Percentiles rank a stretch among this genome's conserved stretches.
Conservation (phyloP, 306 rosid species). For the Echinosophora koreensis region DNA sequence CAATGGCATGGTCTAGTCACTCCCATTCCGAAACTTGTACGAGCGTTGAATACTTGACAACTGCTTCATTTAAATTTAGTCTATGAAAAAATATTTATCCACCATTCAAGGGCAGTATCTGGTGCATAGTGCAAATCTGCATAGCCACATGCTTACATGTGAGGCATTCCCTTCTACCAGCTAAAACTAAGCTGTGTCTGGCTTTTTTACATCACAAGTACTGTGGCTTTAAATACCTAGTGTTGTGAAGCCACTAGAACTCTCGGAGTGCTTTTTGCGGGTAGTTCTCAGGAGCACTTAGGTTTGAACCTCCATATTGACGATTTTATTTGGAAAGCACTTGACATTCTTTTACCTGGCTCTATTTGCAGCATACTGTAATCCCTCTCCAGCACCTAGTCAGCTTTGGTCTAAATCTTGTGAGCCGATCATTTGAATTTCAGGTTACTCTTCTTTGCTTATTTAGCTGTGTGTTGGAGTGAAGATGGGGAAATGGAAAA, state of each 20-base stretch:
- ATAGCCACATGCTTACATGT: background rate
- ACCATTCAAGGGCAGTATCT: slow-evolving; percentile 22
- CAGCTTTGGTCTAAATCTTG: slow-evolving; percentile 90
- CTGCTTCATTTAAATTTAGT: background rate
- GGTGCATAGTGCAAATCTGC: background rate
- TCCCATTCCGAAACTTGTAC: background rate
- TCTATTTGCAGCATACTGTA: slow-evolving; percentile 82
- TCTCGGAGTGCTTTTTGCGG: background rate
- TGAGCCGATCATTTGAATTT: slow-evolving; percentile 92
- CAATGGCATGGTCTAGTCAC: slow-evolving; percentile 12
- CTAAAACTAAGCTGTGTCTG: background rate
- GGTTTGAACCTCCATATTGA: slow-evolving; percentile 9
- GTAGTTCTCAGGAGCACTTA: background rate
- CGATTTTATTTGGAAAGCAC: slow-evolving; percentile 26
- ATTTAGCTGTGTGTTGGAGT: slow-evolving; percentile 9
- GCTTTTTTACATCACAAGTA: background rate
- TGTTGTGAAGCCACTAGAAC: slow-evolving; percentile 14
- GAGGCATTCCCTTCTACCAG: background rate
- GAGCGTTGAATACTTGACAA: background rate
- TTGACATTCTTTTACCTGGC: slow-evolving; percentile 39
- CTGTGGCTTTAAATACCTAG: slow-evolving; percentile 27
- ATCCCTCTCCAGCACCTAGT: slow-evolving; percentile 90
- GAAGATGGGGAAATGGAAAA: background rate
- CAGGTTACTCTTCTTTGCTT: slow-evolving; percentile 62
- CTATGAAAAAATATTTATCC: background rate